These are phyloP conservation scores for Rhodotorula sp. DNA, from an alignment of 1,284 basidiomycete species.

Conservation along the genomic window DNA sequence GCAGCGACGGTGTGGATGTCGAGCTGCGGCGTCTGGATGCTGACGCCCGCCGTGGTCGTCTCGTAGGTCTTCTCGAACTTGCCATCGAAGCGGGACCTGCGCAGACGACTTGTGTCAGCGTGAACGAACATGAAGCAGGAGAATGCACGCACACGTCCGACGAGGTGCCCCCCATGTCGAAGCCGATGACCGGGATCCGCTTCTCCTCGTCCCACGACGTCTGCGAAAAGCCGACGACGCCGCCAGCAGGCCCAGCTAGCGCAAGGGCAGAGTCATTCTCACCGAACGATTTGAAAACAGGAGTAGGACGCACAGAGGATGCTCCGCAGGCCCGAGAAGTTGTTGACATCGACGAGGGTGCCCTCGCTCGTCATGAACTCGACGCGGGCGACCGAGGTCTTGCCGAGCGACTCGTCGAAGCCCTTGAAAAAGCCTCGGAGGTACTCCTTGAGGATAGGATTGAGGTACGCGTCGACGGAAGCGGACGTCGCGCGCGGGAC, in stretches of 20 bases:
- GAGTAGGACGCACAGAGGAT: slow-evolving; percentile 70
- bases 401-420: slow-evolving; percentile 71
- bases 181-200: slow-evolving; percentile 67
- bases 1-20: slow-evolving; percentile 65
- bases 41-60: slow-evolving; percentile 85
- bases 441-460: slow-evolving; percentile 55
- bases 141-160: slow-evolving; percentile 66
- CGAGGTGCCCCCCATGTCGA: slow-evolving; percentile 66
- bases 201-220: slow-evolving; percentile 75
- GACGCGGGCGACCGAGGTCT: slow-evolving; percentile 53
- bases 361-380: slow-evolving; percentile 85
- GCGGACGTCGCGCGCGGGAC: slow-evolving; percentile 88
- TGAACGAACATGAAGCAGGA: no score
- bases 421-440: slow-evolving; percentile 64
- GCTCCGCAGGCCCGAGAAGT: slow-evolving; percentile 84
- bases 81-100: slow-evolving; percentile 72
- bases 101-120: not conserved
- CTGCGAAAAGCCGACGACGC: slow-evolving; percentile 82
- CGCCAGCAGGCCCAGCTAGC: slow-evolving; percentile 73
- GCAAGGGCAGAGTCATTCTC: not conserved
- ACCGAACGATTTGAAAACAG: not conserved
- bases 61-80: slow-evolving; percentile 86
- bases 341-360: slow-evolving; percentile 77
- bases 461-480: slow-evolving; percentile 86
- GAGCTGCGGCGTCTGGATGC: slow-evolving; percentile 78